Conservation (phyloP, 495 filamentous ascomycete species). For the Hyaloscypha variabilis region DNA sequence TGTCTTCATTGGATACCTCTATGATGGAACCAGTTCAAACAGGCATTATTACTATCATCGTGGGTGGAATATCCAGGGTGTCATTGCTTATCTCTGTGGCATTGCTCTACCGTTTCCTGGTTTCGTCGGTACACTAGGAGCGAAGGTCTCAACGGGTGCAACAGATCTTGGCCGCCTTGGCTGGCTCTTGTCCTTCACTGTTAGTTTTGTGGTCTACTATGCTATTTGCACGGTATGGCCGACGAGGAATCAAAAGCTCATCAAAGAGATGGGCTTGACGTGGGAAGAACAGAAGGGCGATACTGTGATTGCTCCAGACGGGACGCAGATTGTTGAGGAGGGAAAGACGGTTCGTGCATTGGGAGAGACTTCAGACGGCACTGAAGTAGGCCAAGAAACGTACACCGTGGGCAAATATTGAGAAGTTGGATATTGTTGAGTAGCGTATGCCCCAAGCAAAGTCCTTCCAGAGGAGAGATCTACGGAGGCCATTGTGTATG, state of each 20-base stretch:
- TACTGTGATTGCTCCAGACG: slow-evolving; percentile 31
- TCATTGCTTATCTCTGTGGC: slow-evolving; percentile 35
- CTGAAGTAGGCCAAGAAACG: neutral
- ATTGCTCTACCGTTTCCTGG: slow-evolving; percentile 37
- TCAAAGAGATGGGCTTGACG: slow-evolving; percentile 31
- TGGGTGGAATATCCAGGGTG: slow-evolving; percentile 37
- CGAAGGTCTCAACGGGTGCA: slow-evolving; percentile 35
- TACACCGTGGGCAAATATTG: slow-evolving; percentile 3
- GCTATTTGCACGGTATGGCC: slow-evolving; percentile 43
- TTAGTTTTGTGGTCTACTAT: slow-evolving; percentile 41
- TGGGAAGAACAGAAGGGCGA: slow-evolving; percentile 36
- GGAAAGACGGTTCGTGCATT: slow-evolving; percentile 8
- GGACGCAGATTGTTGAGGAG: slow-evolving; percentile 29
- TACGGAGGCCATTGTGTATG: too few species aligned
- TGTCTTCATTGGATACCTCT: slow-evolving; percentile 38
- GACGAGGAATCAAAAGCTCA: slow-evolving; percentile 38
- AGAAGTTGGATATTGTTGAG: too few species aligned
- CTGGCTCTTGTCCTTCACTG: slow-evolving; percentile 43
- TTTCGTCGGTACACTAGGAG: slow-evolving; percentile 38
- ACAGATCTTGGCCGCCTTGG: slow-evolving; percentile 40
- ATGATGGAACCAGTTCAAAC: slow-evolving; percentile 35
- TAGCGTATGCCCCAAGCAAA: too few species aligned
- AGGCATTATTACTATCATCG: slow-evolving; percentile 36
- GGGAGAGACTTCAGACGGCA: slow-evolving; percentile 10
- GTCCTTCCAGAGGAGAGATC: too few species aligned